Evolutionary conservation across 495 filamentous ascomycete genomes (phyloP).

Genomic region (Neurospora terricola): DNA sequence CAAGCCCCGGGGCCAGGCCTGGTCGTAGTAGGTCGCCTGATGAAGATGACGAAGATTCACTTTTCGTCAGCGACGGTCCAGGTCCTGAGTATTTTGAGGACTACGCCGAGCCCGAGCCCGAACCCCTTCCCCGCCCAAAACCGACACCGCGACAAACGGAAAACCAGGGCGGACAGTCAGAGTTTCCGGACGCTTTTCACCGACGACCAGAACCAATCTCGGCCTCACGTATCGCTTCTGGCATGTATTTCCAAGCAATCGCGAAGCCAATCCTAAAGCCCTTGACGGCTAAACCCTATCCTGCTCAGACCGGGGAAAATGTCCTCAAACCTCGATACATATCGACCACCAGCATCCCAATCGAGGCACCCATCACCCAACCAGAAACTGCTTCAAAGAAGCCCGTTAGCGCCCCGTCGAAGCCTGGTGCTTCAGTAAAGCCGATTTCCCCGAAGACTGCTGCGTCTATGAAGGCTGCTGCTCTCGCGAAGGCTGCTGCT

Average conservation of each 20-base stretch:
- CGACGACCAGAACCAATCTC: background rate
- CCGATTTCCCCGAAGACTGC: background rate
- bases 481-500: background rate
- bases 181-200: background rate
- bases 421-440: background rate
- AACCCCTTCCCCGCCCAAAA: background rate
- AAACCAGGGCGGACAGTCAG: background rate
- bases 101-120: background rate
- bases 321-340: background rate
- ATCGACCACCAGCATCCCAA: background rate
- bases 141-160: background rate
- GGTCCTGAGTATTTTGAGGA: background rate
- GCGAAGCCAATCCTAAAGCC: background rate
- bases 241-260: background rate
- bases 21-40: background rate
- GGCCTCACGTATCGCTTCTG: background rate
- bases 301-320: background rate
- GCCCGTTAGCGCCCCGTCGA: background rate
- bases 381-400: background rate
- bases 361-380: background rate
- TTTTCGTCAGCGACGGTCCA: background rate
- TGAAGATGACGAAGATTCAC: background rate
- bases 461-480: background rate
- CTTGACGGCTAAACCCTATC: background rate
- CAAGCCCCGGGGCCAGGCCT: background rate